Base-by-base conservation (phyloP, 306 rosid genomes). In the Vachellia collinsii region DNA sequence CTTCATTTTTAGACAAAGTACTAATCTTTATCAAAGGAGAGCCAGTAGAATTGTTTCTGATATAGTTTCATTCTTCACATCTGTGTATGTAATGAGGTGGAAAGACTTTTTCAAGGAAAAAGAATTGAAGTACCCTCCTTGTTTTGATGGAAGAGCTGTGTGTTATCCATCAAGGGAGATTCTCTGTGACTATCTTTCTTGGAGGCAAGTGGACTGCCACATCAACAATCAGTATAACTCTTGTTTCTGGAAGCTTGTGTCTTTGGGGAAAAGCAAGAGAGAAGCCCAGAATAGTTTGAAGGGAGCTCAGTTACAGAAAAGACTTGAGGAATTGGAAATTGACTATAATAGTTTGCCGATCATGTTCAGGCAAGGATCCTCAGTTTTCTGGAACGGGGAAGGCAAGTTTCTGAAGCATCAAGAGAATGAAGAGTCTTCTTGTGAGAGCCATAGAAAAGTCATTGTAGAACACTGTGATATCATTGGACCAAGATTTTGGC, bases 141-240 rank as follows among this genome's bases (percentile, higher is more conserved):
- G 87, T 50, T 94, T 94, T 73, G 97, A 92, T 82, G 97, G 89
- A 46, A 91, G 97, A 81, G 93, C 92, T 58, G 93, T 92, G 41
- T 94, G 97, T 85, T 92, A 92, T 78, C 98, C 97, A 8, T 82
- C 97, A 42, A 59, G 74, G 34, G 86, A 91, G 86, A 92, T 91
- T 85, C 82, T 94, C 59, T 77, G 69, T n/a, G 97, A 94, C 85
- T 92, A 92, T 88, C 90, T 91, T 25, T 85, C 94, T 0, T 91
- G 97, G 97, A 92, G 98, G 82, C 98, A 91, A 84, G 98, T 94
- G 73, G 97, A 94, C 89, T 92, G 97, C 74, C 97, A 94, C 88
- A 92, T 94, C 84, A 94, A 94, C 83, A 90, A 92, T 81, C 98
- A 92, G 77, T 94, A 92, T 67, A 94, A 94, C 83, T 86, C 98